Evolutionary conservation across 2,329 filamentous ascomycete genomes (phyloP).

Genomic region (Aciculosporium take): DNA sequence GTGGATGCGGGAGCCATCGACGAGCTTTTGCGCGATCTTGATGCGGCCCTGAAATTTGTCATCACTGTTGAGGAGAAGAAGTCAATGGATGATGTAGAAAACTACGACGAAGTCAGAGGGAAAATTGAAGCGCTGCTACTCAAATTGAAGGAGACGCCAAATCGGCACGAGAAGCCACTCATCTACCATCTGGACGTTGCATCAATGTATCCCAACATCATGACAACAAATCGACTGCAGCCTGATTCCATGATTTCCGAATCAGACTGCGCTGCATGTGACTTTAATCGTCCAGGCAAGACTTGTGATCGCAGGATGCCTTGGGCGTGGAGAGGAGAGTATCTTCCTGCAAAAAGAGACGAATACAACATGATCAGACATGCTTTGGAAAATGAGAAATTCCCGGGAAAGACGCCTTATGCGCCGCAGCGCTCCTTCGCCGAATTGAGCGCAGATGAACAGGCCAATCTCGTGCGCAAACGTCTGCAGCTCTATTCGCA

Average conservation of each 20-base stretch:
- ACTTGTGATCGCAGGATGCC: conserved; percentile 89
- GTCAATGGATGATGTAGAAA: conserved; percentile 60
- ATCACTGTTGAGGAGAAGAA: conserved; percentile 76
- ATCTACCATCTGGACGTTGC: conserved; percentile 98
- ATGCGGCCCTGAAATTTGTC: conserved; percentile 78
- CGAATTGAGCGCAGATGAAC: conserved; percentile 70
- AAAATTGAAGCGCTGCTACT: conserved; percentile 62
- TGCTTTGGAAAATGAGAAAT: conserved; percentile 80
- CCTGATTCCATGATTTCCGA: conserved; percentile 99
- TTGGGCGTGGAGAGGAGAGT: conserved; percentile 97
- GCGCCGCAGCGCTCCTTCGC: conserved; percentile 61
- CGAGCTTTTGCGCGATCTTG: conserved; percentile 72
- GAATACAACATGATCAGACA: conserved; percentile 99
- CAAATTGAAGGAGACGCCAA: conserved; percentile 66
- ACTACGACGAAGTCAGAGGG: conserved; percentile 71
- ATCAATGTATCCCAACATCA: conserved; percentile 99
- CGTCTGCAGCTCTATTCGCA: conserved; percentile 86
- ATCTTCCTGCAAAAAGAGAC: conserved; percentile 85
- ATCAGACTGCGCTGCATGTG: conserved; percentile 89
- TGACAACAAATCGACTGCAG: conserved; percentile 96
- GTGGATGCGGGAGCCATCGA: conserved; percentile 84
- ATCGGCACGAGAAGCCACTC: conserved; percentile 69
- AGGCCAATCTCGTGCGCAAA: conserved; percentile 67
- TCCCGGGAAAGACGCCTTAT: conserved; percentile 65
- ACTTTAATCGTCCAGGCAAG: conserved; percentile 95